phyloP scores from a whole-genome alignment of 1,139 yeast genomes.

The Dujonia santamariae region DNA sequence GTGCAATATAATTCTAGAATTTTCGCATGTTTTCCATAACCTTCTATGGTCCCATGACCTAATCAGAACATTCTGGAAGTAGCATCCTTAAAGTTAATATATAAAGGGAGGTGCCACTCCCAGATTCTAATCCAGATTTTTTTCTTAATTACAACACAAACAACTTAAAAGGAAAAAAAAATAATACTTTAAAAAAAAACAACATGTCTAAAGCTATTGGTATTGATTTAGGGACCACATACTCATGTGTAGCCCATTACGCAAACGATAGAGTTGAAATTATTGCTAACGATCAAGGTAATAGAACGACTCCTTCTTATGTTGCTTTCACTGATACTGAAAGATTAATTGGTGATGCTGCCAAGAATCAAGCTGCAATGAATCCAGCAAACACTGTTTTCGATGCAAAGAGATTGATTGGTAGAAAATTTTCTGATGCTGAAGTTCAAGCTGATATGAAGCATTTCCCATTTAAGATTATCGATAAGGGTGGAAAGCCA shows the following conservation, averaged over 20 bases:
- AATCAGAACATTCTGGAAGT: conserved; percentile 5
- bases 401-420: conserved; percentile 68
- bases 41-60: conserved; percentile 3
- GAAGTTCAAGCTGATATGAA: conserved; percentile 57
- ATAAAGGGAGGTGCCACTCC: background rate
- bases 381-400: conserved; percentile 55
- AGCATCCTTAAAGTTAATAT: conserved; percentile 1
- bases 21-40: conserved; percentile 1
- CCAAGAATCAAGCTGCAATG: conserved; percentile 59
- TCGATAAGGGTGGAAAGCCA: conserved; percentile 58
- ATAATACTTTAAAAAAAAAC: background rate
- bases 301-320: conserved; percentile 10
- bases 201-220: conserved; percentile 68
- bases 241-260: conserved; percentile 76
- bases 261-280: conserved; percentile 68
- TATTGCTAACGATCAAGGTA: conserved; percentile 51
- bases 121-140: background rate
- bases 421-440: conserved; percentile 58
- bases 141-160: background rate
- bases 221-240: conserved; percentile 79
- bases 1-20: background rate
- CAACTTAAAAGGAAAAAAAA: background rate
- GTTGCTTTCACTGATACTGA: conserved; percentile 48
- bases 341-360: conserved; percentile 58
- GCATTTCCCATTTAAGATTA: conserved; percentile 63